Percentiles rank a stretch among this genome's conserved stretches.
Conservation (phyloP, 2,329 filamentous ascomycete species). For the Aspergillus costaricaensis region DNA sequence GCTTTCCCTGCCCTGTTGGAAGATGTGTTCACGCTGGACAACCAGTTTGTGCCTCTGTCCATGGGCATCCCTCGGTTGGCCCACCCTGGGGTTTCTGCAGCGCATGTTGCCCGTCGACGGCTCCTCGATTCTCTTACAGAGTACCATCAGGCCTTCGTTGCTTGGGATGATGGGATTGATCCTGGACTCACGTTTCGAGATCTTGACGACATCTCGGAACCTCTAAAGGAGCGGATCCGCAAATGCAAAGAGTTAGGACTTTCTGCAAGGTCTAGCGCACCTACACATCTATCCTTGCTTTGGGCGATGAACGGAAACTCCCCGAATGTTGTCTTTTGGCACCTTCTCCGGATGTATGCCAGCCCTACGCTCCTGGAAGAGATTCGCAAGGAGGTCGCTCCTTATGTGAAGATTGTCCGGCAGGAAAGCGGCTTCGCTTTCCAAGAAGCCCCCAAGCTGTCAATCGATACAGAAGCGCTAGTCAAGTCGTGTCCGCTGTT, state of each 20-base stretch:
- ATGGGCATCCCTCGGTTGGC: slow-evolving; percentile 59
- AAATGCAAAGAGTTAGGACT: slow-evolving; percentile 43
- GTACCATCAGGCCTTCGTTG: slow-evolving; percentile 47
- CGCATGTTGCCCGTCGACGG: slow-evolving; percentile 50
- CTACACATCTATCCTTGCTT: slow-evolving; percentile 52
- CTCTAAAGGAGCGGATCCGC: slow-evolving; percentile 46
- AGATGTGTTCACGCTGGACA: slow-evolving; percentile 59
- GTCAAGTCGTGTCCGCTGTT: slow-evolving; percentile 49
- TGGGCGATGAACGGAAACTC: slow-evolving; percentile 60
- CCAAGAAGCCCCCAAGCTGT: slow-evolving; percentile 46
- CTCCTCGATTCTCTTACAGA: slow-evolving; percentile 44
- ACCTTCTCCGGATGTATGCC: slow-evolving; percentile 49
- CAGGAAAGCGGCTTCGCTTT: slow-evolving; percentile 45
- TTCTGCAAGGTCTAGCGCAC: slow-evolving; percentile 40
- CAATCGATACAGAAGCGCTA: slow-evolving; percentile 44
- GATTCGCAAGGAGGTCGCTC: slow-evolving; percentile 49
- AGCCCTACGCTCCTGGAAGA: slow-evolving; percentile 43
- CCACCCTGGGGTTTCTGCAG: slow-evolving; percentile 54
- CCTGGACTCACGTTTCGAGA: slow-evolving; percentile 49
- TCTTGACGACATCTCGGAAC: slow-evolving; percentile 51
- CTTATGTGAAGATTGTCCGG: slow-evolving; percentile 43
- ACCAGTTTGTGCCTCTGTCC: slow-evolving; percentile 55
- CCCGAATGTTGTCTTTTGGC: slow-evolving; percentile 56
- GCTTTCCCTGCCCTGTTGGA: slow-evolving; percentile 56
- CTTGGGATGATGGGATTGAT: slow-evolving; percentile 45